Conservation (phyloP, 148 eudicot species). For the Mesembryanthemum crystallinum region DNA sequence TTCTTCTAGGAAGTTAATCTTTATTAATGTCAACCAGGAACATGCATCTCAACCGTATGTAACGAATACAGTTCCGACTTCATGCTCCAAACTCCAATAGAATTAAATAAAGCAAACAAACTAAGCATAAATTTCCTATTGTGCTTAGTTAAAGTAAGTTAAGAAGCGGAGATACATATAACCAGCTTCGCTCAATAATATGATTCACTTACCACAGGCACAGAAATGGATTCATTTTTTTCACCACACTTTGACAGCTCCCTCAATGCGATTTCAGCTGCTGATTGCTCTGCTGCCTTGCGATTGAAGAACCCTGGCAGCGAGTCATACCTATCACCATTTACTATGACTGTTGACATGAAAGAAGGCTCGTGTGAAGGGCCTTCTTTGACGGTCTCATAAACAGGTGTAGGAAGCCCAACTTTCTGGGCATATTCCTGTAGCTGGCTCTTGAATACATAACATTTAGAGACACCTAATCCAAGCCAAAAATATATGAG, state of each 20-base stretch:
- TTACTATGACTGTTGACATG: constrained; percentile 72
- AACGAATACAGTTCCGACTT: too few relatives aligned
- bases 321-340: constrained; percentile 64
- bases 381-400: constrained; percentile 86
- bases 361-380: constrained; percentile 89
- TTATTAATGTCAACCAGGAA: background rate
- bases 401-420: constrained; percentile 65
- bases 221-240: constrained; percentile 38
- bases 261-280: constrained; percentile 88
- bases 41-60: background rate
- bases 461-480: constrained; percentile 56
- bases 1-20: background rate
- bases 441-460: constrained; percentile 87
- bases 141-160: background rate
- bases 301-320: constrained; percentile 79
- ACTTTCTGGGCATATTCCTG: constrained; percentile 91
- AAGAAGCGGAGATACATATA: background rate
- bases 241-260: constrained; percentile 44
- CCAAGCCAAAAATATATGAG: constrained; percentile 14
- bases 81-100: background rate
- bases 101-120: background rate
- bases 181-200: background rate
- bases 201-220: constrained; percentile 67
- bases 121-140: background rate
- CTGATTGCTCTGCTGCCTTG: constrained; percentile 96